Evolutionary conservation across 2,329 filamentous ascomycete species (phyloP), one percentile per base, ranked within the genome.

Genomic region (Monosporascus sp.): DNA sequence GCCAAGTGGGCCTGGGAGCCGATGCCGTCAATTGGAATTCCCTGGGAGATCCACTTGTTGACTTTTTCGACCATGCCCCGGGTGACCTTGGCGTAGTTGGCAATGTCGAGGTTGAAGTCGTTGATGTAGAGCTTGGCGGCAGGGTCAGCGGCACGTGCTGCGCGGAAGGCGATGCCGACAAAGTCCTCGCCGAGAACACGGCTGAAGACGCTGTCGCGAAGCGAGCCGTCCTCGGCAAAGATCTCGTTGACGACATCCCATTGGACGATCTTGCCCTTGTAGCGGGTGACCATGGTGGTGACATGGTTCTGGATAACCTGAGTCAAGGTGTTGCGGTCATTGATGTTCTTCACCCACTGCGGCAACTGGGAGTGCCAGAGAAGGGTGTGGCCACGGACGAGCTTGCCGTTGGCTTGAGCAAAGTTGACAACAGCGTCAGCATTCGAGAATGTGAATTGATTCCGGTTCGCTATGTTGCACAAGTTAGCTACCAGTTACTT

Each of bases 61-160:
- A 84, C 79, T 49, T 79, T 68, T 31, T 60, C 61, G 7, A 74
- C 71, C 67, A 82, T 75, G 47, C 73, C 73, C 38, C 62, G 68
- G 49, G 72, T 70, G 49, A 72, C 53, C 72, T 89, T 89, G 56
- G 77, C 70, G 60, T 80, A 79, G 56, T 60, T 74, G 26, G 83
- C 76, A 35, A 66, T 73, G 69, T 86, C 84, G 53, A 86, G 76
- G 70, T 86, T 86, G 68, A 76, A 80, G 64, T 89, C 85, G 68
- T 89, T 90, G 71, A 89, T 87, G 73, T 87, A 89, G 37, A 89
- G 76, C 70, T 85, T 85, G 3, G 84, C 84, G 50, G 67, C 61
- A 2, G 86, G 84, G 63, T 89, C 86, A n/a, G 82, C 85, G 11
- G 75, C 76, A 48, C 79, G 77, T 15, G 86, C 86, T 15, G 86